Evolutionary conservation across 805 yeast species (phyloP).

Genomic region (Candida peoriensis): DNA sequence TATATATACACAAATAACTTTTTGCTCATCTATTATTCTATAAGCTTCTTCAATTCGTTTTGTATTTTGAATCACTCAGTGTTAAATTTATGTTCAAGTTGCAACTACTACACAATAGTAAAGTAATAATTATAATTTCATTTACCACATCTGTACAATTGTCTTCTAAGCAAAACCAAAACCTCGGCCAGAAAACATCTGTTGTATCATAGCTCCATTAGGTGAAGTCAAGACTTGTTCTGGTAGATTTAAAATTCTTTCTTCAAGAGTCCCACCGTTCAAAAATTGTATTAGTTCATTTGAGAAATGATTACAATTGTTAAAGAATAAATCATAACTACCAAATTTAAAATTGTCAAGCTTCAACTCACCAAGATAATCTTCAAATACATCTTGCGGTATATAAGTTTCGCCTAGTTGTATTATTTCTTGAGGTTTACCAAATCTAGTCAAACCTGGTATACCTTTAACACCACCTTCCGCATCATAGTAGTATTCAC

Average conservation of each 20-base stretch:
- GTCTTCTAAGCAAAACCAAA: slow-evolving; percentile 5
- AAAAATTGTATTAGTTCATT: slow-evolving; percentile 52
- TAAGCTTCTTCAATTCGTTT: too few relatives aligned
- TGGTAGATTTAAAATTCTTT: slow-evolving; percentile 47
- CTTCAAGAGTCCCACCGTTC: slow-evolving; percentile 51
- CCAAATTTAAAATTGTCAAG: slow-evolving; percentile 34
- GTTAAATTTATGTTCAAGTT: too few relatives aligned
- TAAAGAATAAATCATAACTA: slow-evolving; percentile 51
- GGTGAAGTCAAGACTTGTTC: slow-evolving; percentile 45
- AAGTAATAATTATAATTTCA: too few relatives aligned
- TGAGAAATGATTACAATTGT: slow-evolving; percentile 67
- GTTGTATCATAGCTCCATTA: slow-evolving; percentile 43
- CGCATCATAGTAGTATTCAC: slow-evolving; percentile 54
- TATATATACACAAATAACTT: too few relatives aligned
- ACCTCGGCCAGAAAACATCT: slow-evolving; percentile 24
- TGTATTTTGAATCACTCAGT: too few relatives aligned
- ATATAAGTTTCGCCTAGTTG: slow-evolving; percentile 51
- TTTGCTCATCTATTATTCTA: too few relatives aligned
- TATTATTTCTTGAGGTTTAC: slow-evolving; percentile 47
- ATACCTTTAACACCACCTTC: slow-evolving; percentile 41
- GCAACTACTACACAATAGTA: too few relatives aligned
- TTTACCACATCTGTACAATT: too few relatives aligned
- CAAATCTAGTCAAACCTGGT: slow-evolving; percentile 57
- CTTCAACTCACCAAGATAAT: slow-evolving; percentile 45
- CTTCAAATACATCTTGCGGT: slow-evolving; percentile 46